Conservation (phyloP, 768 basidiomycete species). For the Glaciozyma martinii region DNA sequence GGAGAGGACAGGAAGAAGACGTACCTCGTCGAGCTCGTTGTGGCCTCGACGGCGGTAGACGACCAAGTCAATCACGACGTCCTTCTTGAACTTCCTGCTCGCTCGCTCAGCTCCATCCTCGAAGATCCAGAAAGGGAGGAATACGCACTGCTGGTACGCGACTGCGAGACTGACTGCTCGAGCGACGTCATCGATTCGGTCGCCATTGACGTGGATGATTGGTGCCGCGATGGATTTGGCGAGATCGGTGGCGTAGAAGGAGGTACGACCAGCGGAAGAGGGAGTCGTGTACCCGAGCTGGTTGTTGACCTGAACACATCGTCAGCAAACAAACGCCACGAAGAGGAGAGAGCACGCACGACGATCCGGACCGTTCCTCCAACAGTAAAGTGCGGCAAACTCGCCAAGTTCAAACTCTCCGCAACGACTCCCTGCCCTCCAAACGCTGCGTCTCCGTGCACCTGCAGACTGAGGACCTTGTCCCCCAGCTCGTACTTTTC, state of each 20-base stretch:
- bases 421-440: slow-evolving; percentile 83
- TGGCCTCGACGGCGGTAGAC: slow-evolving; percentile 69
- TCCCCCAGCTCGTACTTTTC: slow-evolving; percentile 49
- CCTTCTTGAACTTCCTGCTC: slow-evolving; percentile 36
- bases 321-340: not conserved
- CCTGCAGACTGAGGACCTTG: slow-evolving; percentile 74
- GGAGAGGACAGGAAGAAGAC: too few relatives aligned
- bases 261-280: slow-evolving; percentile 70
- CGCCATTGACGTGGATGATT: slow-evolving; percentile 83
- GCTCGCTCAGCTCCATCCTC: not conserved
- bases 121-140: not conserved
- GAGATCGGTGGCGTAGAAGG: slow-evolving; percentile 50
- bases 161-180: slow-evolving; percentile 81
- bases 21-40: slow-evolving; percentile 23
- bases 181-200: slow-evolving; percentile 80
- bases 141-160: slow-evolving; percentile 55
- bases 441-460: slow-evolving; percentile 89
- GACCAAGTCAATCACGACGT: slow-evolving; percentile 78
- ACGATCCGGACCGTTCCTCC: slow-evolving; percentile 86
- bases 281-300: slow-evolving; percentile 81
- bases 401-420: slow-evolving; percentile 75
- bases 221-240: slow-evolving; percentile 49
- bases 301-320: slow-evolving; percentile 33
- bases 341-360: slow-evolving; percentile 60
- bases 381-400: slow-evolving; percentile 76